Percentiles rank a stretch among this genome's conserved stretches.
Conservation (phyloP, 306 rosid genomes). For the Cicer pinnatifidum region DNA sequence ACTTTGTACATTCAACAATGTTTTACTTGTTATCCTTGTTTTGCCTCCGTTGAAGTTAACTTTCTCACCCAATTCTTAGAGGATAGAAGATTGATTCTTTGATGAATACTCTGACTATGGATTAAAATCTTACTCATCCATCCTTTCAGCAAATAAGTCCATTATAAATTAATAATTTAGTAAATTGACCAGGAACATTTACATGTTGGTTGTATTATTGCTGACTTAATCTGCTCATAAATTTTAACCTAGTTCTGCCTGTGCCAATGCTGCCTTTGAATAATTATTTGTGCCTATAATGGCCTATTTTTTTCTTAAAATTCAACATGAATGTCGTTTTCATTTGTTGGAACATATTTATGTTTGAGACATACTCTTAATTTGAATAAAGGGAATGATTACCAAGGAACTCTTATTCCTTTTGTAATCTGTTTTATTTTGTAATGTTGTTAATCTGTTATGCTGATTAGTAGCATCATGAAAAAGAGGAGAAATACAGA, state of each 20-base stretch:
- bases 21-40: conserved; percentile 17
- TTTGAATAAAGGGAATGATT: neutral
- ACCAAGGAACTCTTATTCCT: neutral
- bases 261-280: conserved; percentile 27
- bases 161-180: neutral
- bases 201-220: conserved; percentile 8
- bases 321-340: no score
- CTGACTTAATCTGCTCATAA: neutral
- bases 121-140: conserved; percentile 1
- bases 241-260: conserved; percentile 1
- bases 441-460: neutral
- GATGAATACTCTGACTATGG: neutral
- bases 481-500: neutral
- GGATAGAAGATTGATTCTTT: conserved; percentile 6
- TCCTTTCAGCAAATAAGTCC: conserved; percentile 16
- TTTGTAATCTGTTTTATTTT: neutral
- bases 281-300: conserved; percentile 16
- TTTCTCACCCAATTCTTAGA: neutral
- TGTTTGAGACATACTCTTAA: neutral
- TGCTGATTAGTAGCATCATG: neutral
- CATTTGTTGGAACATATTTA: neutral
- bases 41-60: neutral
- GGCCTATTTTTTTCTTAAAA: no score
- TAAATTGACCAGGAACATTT: conserved; percentile 4
- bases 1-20: neutral